phyloP scores from a whole-genome alignment of 805 yeast species.

The Clavispora phyllophila region DNA sequence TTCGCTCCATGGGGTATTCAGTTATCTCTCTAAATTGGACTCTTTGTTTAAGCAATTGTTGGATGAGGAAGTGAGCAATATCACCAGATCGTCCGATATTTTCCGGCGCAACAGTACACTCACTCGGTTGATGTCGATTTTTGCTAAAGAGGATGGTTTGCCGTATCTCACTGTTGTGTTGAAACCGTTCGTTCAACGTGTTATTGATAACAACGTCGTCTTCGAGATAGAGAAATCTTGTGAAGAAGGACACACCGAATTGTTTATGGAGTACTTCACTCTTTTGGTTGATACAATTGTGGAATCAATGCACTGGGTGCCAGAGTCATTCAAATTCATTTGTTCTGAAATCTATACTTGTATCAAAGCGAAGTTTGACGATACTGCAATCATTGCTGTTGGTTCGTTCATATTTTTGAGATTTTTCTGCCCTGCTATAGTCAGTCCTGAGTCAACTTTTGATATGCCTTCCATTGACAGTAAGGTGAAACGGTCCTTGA shows the following conservation, averaged over 20 bases:
- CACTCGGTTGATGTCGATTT: conserved; percentile 67
- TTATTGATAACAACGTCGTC: conserved; percentile 43
- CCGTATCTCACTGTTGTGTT: conserved; percentile 52
- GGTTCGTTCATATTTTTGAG: conserved; percentile 85
- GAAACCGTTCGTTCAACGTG: conserved; percentile 50
- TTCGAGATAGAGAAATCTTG: conserved; percentile 61
- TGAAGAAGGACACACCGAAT: conserved; percentile 31
- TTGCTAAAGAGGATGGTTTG: conserved; percentile 63
- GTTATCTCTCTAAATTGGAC: conserved; percentile 29
- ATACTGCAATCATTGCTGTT: conserved; percentile 58
- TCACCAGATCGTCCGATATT: conserved; percentile 64
- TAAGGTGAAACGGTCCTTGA: conserved; percentile 57
- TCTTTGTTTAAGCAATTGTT: conserved; percentile 51
- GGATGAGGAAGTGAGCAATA: conserved; percentile 55
- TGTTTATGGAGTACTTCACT: conserved; percentile 53
- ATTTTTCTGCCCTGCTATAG: conserved; percentile 82
- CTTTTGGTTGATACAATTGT: conserved; percentile 57
- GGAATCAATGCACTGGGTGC: conserved; percentile 52
- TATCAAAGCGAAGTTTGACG: conserved; percentile 57
- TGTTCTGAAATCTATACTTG: conserved; percentile 60
- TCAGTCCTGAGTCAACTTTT: conserved; percentile 68
- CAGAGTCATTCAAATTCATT: conserved; percentile 66
- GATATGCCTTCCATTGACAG: conserved; percentile 23
- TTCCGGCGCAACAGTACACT: conserved; percentile 79
- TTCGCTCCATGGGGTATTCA: conserved; percentile 54